These are phyloP conservation scores for Cytospora paraplurivora DNA, from an alignment of 2,329 filamentous ascomycete species.

Conservation along the genomic window DNA sequence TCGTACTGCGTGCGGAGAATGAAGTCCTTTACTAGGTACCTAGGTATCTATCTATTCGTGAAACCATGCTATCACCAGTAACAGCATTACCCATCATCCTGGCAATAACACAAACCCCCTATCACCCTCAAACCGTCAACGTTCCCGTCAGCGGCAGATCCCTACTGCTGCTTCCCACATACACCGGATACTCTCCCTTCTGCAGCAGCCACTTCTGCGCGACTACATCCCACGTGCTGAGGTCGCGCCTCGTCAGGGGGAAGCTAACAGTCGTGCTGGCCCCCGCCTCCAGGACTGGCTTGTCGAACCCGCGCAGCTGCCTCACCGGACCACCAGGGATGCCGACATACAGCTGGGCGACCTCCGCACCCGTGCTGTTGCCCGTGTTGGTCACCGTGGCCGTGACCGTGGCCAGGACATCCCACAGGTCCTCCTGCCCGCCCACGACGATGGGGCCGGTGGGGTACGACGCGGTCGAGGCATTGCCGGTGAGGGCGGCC, in stretches of 20 bases:
- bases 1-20: too few relatives aligned
- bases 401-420: slow-evolving; percentile 44
- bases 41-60: too few relatives aligned
- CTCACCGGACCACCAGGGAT: slow-evolving; percentile 49
- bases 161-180: slow-evolving; percentile 48
- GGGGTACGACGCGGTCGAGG: slow-evolving; percentile 40
- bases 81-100: too few relatives aligned
- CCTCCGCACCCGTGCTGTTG: slow-evolving; percentile 43
- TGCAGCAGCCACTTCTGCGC: slow-evolving; percentile 59
- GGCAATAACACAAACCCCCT: too few relatives aligned
- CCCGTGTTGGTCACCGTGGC: slow-evolving; percentile 38
- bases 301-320: slow-evolving; percentile 64
- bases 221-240: slow-evolving; percentile 63
- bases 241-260: slow-evolving; percentile 57
- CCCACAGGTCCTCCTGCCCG: slow-evolving; percentile 51
- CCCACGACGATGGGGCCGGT: slow-evolving; percentile 45
- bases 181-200: slow-evolving; percentile 44
- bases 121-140: slow-evolving; percentile 21
- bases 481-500: slow-evolving; percentile 34
- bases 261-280: slow-evolving; percentile 48
- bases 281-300: slow-evolving; percentile 50
- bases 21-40: too few relatives aligned
- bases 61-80: too few relatives aligned
- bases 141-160: slow-evolving; percentile 55
- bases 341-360: slow-evolving; percentile 47